Evolutionary conservation across 495 filamentous ascomycete species (phyloP), one percentile per base, ranked within the genome.

Genomic region (Neurospora tetrasperma): DNA sequence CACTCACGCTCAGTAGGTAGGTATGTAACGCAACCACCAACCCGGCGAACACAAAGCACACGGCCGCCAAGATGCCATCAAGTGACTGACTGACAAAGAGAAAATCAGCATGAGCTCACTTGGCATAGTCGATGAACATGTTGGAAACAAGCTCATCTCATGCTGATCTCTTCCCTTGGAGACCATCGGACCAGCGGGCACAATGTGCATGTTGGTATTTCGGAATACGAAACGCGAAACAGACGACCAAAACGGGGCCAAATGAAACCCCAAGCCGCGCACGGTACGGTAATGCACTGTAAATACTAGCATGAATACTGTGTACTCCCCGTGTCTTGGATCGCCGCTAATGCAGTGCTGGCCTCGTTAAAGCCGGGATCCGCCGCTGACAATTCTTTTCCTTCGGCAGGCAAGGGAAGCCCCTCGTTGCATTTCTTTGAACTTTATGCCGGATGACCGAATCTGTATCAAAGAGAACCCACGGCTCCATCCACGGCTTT

Each of bases 271-370:
- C 54, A 35, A 16, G 54, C 54, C 23, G 54, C 23, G 54, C 54
- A 62, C 27, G 54, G 54, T 62, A 62, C 27, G 54, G 54, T 62
- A 62, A 62, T 62, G 23, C 54, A 62, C 54, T 62, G 54, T 62
- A 62, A 9, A 8, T 27, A 14, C 54, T 62, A 35, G 54, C 54
- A 27, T 31, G 16, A 27, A 62, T 62, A 62, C 23, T 62, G 54
- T 62, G 41, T 48, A 38, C 44, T 27, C 35, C 70, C 43, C 42
- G 39, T 74, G 43, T 23, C 69, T 40, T 16, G 27, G 76, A 77
- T 77, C 76, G 76, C 54, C 76, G 74, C 76, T 77, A 77, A 75
- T 73, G 76, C 76, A 73, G 27, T 18, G 27, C 27, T 73, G 72
- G 46, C 68, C 48, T 7, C 35, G 39, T 39, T 39, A 23, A 27